Conservation (phyloP, 2,329 filamentous ascomycete genomes). For the Epichloe baconii region DNA sequence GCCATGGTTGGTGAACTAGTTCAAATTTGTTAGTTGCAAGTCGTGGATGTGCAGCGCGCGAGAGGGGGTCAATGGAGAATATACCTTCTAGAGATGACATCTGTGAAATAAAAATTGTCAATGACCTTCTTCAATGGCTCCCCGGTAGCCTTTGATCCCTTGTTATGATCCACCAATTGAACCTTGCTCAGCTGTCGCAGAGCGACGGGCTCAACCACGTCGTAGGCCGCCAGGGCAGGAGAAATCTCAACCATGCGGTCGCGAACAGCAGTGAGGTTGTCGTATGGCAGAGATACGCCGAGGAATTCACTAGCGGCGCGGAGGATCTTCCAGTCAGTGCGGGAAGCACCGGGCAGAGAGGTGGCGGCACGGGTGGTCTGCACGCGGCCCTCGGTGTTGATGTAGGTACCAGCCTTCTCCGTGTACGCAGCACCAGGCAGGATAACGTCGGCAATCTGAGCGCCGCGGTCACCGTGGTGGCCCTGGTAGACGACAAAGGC, state of each 20-base stretch:
- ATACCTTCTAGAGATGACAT: slow-evolving; percentile 90
- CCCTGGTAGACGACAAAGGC: slow-evolving; percentile 97
- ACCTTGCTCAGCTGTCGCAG: slow-evolving; percentile 73
- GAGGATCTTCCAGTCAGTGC: slow-evolving; percentile 98
- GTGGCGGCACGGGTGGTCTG: slow-evolving; percentile 89
- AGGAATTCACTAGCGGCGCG: slow-evolving; percentile 87
- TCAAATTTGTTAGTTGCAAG: neutral
- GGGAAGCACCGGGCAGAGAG: slow-evolving; percentile 73
- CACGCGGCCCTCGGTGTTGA: slow-evolving; percentile 95
- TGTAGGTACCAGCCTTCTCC: slow-evolving; percentile 88
- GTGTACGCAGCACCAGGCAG: slow-evolving; percentile 93
- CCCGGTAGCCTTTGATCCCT: slow-evolving; percentile 63
- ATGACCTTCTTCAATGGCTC: slow-evolving; percentile 71
- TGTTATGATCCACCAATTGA: slow-evolving; percentile 93
- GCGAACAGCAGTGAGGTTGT: slow-evolving; percentile 77
- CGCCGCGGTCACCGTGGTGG: slow-evolving; percentile 89
- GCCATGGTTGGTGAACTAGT: slow-evolving; percentile 95
- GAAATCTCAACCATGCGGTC: slow-evolving; percentile 94
- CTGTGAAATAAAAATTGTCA: slow-evolving; percentile 97
- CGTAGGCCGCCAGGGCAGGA: slow-evolving; percentile 78
- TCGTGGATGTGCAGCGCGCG: neutral
- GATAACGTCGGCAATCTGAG: slow-evolving; percentile 84
- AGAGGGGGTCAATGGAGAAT: slow-evolving; percentile 17
- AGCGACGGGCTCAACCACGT: slow-evolving; percentile 73
- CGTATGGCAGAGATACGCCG: slow-evolving; percentile 75